These are phyloP conservation scores for Aspergillus asperescens DNA, from an alignment of 495 filamentous ascomycete species.

Conservation along the genomic window DNA sequence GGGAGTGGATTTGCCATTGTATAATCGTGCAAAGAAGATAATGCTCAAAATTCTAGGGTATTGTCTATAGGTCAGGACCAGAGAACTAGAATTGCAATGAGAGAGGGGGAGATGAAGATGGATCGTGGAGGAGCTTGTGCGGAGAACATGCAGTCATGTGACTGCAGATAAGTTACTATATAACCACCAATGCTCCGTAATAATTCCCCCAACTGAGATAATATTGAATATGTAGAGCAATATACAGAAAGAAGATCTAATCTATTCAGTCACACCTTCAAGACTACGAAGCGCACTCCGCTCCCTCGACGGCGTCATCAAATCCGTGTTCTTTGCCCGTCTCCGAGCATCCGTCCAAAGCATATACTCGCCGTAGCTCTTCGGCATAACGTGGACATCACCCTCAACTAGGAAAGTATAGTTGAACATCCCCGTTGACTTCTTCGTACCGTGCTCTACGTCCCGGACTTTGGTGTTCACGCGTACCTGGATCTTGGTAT, in stretches of 20 bases:
- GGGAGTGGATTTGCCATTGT: slow-evolving; percentile 51
- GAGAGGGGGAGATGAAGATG: background rate
- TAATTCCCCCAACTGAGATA: too few relatives aligned
- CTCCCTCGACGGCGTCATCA: slow-evolving; percentile 31
- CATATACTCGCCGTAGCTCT: slow-evolving; percentile 73
- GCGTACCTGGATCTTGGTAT: slow-evolving; percentile 67
- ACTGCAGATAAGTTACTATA: slow-evolving; percentile 1
- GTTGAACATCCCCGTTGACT: slow-evolving; percentile 77
- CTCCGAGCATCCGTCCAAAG: slow-evolving; percentile 70
- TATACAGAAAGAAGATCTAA: background rate
- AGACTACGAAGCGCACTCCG: slow-evolving; percentile 35
- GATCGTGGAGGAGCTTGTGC: slow-evolving; percentile 6
- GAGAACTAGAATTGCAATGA: background rate
- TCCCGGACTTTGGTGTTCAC: slow-evolving; percentile 73
- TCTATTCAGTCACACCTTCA: slow-evolving; percentile 46
- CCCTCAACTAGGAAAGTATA: slow-evolving; percentile 76
- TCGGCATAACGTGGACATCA: slow-evolving; percentile 68
- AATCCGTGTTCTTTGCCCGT: slow-evolving; percentile 46
- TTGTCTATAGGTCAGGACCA: background rate
- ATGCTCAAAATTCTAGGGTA: background rate
- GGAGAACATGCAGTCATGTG: slow-evolving; percentile 19
- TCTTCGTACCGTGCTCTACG: slow-evolving; percentile 69
- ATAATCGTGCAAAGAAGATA: background rate
- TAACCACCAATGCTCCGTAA: too few relatives aligned
- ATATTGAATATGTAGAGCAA: too few relatives aligned